Evolutionary conservation across 352 stramenopile genomes (phyloP), one percentile per base, ranked within the genome.

Genomic region (Aphanomyces cochlioides): DNA sequence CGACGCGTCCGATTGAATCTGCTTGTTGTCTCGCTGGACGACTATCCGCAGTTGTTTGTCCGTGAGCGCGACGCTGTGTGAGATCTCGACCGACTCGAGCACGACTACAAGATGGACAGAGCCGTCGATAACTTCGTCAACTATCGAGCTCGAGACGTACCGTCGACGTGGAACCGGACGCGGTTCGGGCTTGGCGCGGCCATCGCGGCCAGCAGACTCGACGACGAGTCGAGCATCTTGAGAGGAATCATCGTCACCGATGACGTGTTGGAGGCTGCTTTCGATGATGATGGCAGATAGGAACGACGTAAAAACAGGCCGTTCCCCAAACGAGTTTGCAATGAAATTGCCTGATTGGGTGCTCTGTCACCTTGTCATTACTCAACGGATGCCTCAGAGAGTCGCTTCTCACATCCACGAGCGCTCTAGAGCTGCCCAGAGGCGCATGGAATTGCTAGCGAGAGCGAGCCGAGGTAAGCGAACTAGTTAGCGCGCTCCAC

Each of bases 31-130:
- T 15, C 64, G 64, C 40, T 70, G 64, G 40, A 70, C 53, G n/a
- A 56, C 45, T 39, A 70, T 60, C 17, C 64, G 64, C n/a, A 70
- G 21, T 61, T 70, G 43, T 39, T 70, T 70, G 64, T 70, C 64
- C 21, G 64, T 70, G 17, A 70, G 47, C 39, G 53, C 43, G 8
- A 70, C 64, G 10, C 61, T 54, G 54, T 70, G 64, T 4, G 64
- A 70, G 7, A 70, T 12, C 36, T 47, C 13, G 6, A 70, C 64
- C 34, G 59, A 50, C 34, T 70, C 64, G 5, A 69, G 19, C 8
- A 69, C 63, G 15, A 69, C 63, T 69, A 53, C 53, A 66, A 43
- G 19, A 21, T 10, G 5, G 37, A 38, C 38, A n/a, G 39, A 60
- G 50, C 15, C 38, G n/a, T 28, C 21, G 36, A 1, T 3, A 41